Evolutionary conservation across 352 stramenopile genomes (phyloP).

Genomic region (Phytophthora citrophthora): DNA sequence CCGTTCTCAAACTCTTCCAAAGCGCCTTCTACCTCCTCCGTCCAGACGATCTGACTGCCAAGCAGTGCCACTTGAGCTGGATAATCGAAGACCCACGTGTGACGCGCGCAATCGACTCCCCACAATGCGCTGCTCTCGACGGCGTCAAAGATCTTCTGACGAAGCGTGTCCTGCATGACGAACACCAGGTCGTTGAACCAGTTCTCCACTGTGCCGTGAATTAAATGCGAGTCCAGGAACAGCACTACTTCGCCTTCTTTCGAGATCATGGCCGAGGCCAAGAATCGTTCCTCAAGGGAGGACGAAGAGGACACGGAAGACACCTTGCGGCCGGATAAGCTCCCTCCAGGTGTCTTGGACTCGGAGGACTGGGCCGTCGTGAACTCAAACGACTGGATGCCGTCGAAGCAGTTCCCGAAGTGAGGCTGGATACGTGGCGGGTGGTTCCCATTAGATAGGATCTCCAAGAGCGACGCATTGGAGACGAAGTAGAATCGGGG

Average conservation of each 20-base stretch:
- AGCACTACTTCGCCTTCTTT: slow-evolving; percentile 95
- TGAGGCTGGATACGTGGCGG: slow-evolving; percentile 89
- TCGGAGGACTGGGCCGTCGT: slow-evolving; percentile 37
- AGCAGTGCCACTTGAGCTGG: slow-evolving; percentile 82
- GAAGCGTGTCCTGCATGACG: slow-evolving; percentile 93
- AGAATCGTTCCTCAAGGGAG: slow-evolving; percentile 53
- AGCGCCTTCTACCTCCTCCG: slow-evolving; percentile 89
- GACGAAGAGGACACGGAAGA: slow-evolving; percentile 18
- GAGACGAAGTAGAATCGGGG: slow-evolving; percentile 98
- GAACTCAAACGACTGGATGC: slow-evolving; percentile 86
- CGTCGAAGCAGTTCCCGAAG: slow-evolving; percentile 92
- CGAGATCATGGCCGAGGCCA: slow-evolving; percentile 93
- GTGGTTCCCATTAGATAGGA: slow-evolving; percentile 93
- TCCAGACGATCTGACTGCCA: slow-evolving; percentile 95
- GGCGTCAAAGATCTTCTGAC: slow-evolving; percentile 86
- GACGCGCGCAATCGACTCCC: slow-evolving; percentile 80
- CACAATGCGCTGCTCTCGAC: slow-evolving; percentile 94
- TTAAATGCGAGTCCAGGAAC: slow-evolving; percentile 78
- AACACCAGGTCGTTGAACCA: slow-evolving; percentile 96
- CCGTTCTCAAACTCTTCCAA: slow-evolving; percentile 96
- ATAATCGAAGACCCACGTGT: slow-evolving; percentile 93
- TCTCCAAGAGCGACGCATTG: slow-evolving; percentile 94
- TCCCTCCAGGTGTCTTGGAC: slow-evolving; percentile 3
- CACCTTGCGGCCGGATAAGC: slow-evolving; percentile 22
- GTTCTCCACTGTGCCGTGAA: slow-evolving; percentile 90